A percentile compares a stretch with the other conserved stretches of the same genome.
These are phyloP conservation scores for Skeletonema costatum DNA, from an alignment of 108 stramenopile genomes.

Conservation along the genomic window DNA sequence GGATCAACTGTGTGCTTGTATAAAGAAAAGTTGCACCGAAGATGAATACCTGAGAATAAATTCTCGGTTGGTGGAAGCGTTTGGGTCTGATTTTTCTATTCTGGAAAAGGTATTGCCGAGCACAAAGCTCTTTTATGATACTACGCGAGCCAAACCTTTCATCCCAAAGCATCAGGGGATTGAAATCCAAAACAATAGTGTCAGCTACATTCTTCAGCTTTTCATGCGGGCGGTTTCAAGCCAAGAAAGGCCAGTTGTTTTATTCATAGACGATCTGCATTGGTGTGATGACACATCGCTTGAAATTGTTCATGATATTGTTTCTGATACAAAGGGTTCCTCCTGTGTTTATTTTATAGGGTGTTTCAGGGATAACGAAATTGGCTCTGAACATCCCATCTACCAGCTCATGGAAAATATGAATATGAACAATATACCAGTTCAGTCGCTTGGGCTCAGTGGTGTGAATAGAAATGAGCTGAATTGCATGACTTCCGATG, in stretches of 20 bases:
- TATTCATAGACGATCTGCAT: constrained; percentile 53
- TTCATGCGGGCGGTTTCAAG: constrained; percentile 37
- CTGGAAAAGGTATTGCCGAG: constrained; percentile 21
- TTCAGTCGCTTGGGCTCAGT: constrained; percentile 13
- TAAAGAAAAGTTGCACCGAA: background rate
- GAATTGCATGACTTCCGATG: constrained; percentile 39
- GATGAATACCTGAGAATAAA: constrained; percentile 13
- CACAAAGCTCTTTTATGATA: background rate
- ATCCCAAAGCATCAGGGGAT: background rate
- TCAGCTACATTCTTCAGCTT: constrained; percentile 22
- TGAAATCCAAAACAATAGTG: constrained; percentile 6
- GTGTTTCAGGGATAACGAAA: constrained; percentile 30
- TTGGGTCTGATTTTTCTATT: constrained; percentile 21
- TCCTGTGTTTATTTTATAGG: constrained; percentile 39
- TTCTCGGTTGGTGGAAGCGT: constrained; percentile 5
- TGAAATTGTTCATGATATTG: constrained; percentile 13
- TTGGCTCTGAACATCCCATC: constrained; percentile 12
- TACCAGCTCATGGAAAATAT: constrained; percentile 7
- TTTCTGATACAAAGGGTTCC: constrained; percentile 20
- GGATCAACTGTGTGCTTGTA: constrained; percentile 22
- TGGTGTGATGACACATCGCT: constrained; percentile 45
- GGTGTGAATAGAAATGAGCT: constrained; percentile 25
- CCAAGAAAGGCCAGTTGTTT: constrained; percentile 19
- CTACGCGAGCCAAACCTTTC: background rate
- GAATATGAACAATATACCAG: background rate